Base-by-base conservation (phyloP, 2,329 filamentous ascomycete genomes). In the Colletotrichum caudatum region DNA sequence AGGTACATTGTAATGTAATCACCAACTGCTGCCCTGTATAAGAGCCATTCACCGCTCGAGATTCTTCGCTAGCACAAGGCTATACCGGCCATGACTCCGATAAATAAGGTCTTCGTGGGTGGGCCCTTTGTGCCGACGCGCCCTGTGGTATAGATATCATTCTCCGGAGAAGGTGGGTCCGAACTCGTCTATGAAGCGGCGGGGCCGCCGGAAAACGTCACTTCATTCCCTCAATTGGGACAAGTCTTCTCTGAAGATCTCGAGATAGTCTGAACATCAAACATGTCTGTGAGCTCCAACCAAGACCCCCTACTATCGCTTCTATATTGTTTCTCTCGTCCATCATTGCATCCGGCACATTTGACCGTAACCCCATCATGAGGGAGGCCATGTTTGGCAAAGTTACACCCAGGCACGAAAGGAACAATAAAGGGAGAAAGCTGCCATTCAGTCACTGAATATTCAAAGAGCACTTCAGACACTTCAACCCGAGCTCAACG, bases 41-140 rank as follows among this genome's bases (percentile, higher is more conserved):
- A 20, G 12, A 14, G 3, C 35, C 12, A 1, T 3, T 16, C 46
- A 12, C 5, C 4, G 26, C 50, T 12, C 37, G 20, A 35, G 26
- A 6, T 23, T n/a, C 14, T 16, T 26, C 18, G 9, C 54, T 41
- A n/a, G 35, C 29, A 41, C 20, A 61, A 48, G 39, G 11, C 12
- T 29, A 16, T 37, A 51, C 48, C 48, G 64, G 20, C 56, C 50
- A 41, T 33, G 63, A 35, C 46, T 50, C 50, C 57, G 64, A 67
- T 37, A 41, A 56, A 62, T 51, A 62, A 44, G 50, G 64, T 23
- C 46, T 1, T 51, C 51, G 67, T 57, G 67, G 68, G 67, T 57
- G 67, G 68, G 64, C 54, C 35, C 35, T n/a, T 48, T 11, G n/a
- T 14, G 23, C 62, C 62, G 67, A 66, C 3, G 16, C 33, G 37